Evolutionary conservation across 768 basidiomycete genomes (phyloP), one percentile per base, ranked within the genome.

Genomic region (Psilocybe sp.): DNA sequence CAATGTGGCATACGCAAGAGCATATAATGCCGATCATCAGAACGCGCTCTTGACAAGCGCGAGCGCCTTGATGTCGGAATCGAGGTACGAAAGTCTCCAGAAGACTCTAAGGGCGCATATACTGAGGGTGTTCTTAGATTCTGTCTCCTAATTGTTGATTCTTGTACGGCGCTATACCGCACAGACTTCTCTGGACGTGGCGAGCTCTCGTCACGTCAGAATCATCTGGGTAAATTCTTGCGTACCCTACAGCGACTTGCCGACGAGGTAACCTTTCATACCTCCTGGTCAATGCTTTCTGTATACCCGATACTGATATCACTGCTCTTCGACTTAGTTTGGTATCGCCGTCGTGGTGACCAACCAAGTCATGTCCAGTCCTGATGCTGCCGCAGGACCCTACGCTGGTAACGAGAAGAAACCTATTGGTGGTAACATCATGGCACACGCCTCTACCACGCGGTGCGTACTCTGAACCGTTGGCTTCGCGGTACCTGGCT

Each of bases 351-450:
- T 98, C 18, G 94, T 99, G 10, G 86, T 98, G 37, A 91, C 92
- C 4, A 99, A 99, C 66, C 97, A 99, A 68, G 97, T 99, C 58
- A 97, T 99, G 82, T 98, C 97, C n/a, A 95, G 85, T 50, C 96
- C 97, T 2, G 97, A 99, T 64, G 93, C 92, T 23, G 82, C 88
- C 3, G 92, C 92, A 42, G 89, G 89, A 11, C 90, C 92, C 15
- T 92, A 91, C 54, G 86, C 86, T 36, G 81, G 82, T 3, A 92
- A 97, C 60, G 89, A 93, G 70, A 96, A 97, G 78, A 99, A 99
- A 69, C 97, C 97, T 13, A 96, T 99, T 47, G 97, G 97, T 40
- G 96, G 96, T 18, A 99, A 99, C 67, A 99, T 99, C 61, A 88
- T 99, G 81, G 97, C 97, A 1, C 97, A 99, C 72, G 97, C 97